These are phyloP conservation scores for Fusarium concolor DNA, from an alignment of 2,329 filamentous ascomycete species.

Conservation along the genomic window DNA sequence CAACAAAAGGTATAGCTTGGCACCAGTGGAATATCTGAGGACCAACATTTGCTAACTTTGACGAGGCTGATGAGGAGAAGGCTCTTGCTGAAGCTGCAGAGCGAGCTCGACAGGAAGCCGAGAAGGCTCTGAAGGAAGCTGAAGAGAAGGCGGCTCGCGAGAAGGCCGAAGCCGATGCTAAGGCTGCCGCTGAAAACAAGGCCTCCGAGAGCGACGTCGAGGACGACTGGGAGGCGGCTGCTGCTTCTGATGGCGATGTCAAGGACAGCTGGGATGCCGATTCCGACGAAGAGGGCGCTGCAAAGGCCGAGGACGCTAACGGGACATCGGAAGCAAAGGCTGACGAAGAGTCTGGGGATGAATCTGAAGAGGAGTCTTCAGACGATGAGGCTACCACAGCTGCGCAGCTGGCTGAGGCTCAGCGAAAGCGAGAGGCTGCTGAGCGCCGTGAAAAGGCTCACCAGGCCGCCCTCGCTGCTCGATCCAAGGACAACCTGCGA, in stretches of 20 bases:
- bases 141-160: constrained; percentile 69
- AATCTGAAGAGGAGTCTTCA: constrained; percentile 73
- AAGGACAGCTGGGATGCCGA: constrained; percentile 98
- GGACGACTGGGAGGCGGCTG: constrained; percentile 90
- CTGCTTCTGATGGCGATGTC: constrained; percentile 80
- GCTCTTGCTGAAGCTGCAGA: constrained; percentile 82
- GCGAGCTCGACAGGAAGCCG: constrained; percentile 74
- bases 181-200: constrained; percentile 65
- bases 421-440: constrained; percentile 88
- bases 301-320: constrained; percentile 61
- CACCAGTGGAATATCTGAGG: background rate
- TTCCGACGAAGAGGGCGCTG: constrained; percentile 73
- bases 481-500: constrained; percentile 92
- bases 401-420: constrained; percentile 76
- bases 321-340: constrained; percentile 58
- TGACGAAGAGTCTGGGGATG: constrained; percentile 54
- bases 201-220: constrained; percentile 71
- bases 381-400: constrained; percentile 82
- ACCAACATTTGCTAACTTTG: constrained; percentile 19
- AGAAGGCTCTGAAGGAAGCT: constrained; percentile 71
- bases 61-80: constrained; percentile 79
- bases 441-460: constrained; percentile 90
- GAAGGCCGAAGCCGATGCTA: constrained; percentile 67
- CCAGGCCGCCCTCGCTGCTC: constrained; percentile 89
- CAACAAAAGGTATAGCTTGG: constrained; percentile 62